phyloP scores from a whole-genome alignment of 176 grass and related monocot genomes.

The Oropetium thomaeum region DNA sequence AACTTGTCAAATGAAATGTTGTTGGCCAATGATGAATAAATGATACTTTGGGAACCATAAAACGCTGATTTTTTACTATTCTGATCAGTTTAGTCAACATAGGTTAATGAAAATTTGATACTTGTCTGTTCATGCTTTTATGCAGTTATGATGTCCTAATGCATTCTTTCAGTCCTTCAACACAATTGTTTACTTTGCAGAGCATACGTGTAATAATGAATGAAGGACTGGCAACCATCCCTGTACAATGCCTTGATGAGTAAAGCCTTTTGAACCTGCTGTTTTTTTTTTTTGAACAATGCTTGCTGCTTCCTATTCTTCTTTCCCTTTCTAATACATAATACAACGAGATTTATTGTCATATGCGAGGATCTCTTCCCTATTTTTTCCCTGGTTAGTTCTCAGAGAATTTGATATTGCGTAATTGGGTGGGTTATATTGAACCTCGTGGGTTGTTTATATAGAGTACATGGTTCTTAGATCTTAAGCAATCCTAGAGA shows the following conservation, averaged over 20 bases:
- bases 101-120: background rate
- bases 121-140: background rate
- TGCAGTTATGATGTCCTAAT: background rate
- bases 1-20: constrained; percentile 7
- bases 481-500: too few species aligned
- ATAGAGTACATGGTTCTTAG: too few species aligned
- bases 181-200: constrained; percentile 53
- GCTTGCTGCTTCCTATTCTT: background rate
- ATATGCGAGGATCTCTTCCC: background rate
- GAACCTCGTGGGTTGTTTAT: too few species aligned
- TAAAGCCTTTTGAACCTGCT: constrained; percentile 48
- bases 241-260: constrained; percentile 80
- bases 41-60: background rate
- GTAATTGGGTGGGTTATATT: too few species aligned
- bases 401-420: too few species aligned
- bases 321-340: background rate
- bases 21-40: background rate
- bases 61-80: background rate
- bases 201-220: constrained; percentile 98
- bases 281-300: background rate
- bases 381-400: background rate
- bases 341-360: background rate
- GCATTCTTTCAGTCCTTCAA: constrained; percentile 29
- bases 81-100: background rate
- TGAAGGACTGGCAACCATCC: constrained; percentile 86